A percentile compares a stretch with the other conserved stretches of the same genome.
phyloP scores from a whole-genome alignment of 1,284 basidiomycete species.

The Cryptococcus sp. region DNA sequence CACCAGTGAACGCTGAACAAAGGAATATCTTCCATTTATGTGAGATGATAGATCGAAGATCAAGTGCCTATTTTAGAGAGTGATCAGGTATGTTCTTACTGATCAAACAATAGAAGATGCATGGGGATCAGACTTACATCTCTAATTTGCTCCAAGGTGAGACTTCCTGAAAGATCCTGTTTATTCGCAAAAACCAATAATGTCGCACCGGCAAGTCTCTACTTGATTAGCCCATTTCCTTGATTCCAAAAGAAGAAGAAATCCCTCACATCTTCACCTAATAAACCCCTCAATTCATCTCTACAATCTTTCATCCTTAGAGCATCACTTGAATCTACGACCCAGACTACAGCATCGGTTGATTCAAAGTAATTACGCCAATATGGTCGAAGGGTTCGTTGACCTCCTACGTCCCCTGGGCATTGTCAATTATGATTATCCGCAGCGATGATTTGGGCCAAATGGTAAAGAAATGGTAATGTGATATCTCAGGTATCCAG shows the following conservation, averaged over 20 bases:
- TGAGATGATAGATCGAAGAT: conserved; percentile 68
- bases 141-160: conserved; percentile 75
- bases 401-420: conserved; percentile 96
- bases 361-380: conserved; percentile 99
- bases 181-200: conserved; percentile 99
- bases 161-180: conserved; percentile 86
- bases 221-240: conserved; percentile 5
- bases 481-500: not conserved
- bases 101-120: not conserved
- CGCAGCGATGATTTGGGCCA: too few species aligned
- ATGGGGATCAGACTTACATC: conserved; percentile 55
- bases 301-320: conserved; percentile 85
- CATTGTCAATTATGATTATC: too few species aligned
- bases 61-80: conserved; percentile 58
- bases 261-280: conserved; percentile 85
- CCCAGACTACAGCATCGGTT: conserved; percentile 98
- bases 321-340: conserved; percentile 90
- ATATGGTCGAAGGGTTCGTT: conserved; percentile 89
- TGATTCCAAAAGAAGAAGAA: not conserved
- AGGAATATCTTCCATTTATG: conserved; percentile 88
- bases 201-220: conserved; percentile 90
- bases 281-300: conserved; percentile 75
- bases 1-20: conserved; percentile 86
- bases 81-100: not conserved
- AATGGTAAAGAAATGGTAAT: not conserved